Evolutionary conservation across 257 asterid species (phyloP).

Genomic region (Jacaranda copaia): DNA sequence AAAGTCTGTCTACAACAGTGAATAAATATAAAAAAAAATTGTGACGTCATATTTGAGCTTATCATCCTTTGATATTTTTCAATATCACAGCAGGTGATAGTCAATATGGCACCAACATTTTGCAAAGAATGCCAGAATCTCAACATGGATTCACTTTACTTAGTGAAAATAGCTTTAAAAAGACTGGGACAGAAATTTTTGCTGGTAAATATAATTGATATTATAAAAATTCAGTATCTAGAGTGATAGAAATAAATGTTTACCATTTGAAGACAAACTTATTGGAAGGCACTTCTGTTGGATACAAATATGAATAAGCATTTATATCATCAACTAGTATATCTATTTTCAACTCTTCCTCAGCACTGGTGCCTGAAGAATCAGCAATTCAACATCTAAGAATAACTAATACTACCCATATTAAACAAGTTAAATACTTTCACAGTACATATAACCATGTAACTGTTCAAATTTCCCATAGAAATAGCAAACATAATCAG

Average conservation of each 20-base stretch:
- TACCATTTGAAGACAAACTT: conserved; percentile 89
- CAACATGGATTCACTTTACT: not conserved
- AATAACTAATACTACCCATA: conserved; percentile 20
- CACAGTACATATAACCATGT: not conserved
- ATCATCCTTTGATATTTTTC: not conserved
- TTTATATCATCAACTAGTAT: conserved; percentile 72
- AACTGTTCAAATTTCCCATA: no score
- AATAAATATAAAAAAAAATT: no score
- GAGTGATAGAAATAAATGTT: conserved; percentile 25
- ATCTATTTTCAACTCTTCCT: conserved; percentile 73
- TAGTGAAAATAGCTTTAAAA: not conserved
- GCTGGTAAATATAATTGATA: not conserved
- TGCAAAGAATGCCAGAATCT: not conserved
- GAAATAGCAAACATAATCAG: no score
- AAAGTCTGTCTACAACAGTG: not conserved
- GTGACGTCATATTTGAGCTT: no score
- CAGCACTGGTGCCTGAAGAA: conserved; percentile 61
- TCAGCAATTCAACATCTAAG: conserved; percentile 29
- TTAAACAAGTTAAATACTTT: conserved; percentile 9
- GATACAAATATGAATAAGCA: conserved; percentile 86
- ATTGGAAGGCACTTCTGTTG: conserved; percentile 64
- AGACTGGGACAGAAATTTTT: not conserved
- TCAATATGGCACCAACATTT: not conserved
- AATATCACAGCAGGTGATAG: not conserved
- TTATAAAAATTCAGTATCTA: no score